Evolutionary conservation across 2,329 filamentous ascomycete genomes (phyloP), one percentile per base, ranked within the genome.

Genomic region (Aaosphaeria pasadenensis): DNA sequence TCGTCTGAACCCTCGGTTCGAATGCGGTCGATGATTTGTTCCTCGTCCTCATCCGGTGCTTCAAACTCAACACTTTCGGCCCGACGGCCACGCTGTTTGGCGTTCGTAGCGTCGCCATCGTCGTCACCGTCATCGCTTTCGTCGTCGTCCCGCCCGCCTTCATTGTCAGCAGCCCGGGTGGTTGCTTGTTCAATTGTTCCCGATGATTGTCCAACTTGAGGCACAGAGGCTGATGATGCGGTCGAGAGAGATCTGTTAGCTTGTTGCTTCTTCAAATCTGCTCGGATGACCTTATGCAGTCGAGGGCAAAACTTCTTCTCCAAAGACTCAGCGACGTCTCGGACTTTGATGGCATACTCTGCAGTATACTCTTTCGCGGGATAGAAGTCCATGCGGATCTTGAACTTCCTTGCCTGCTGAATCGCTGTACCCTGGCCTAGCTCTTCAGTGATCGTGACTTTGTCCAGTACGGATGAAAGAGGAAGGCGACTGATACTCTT

Each of bases 401-500:
- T 85, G 71, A 91, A 99, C 42, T 87, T 85, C 74, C 95, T 96
- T 45, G 90, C 89, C 59, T 89, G 80, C 1, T 79, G 74, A 62
- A 85, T 81, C 4, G 82, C 82, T 31, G 83, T 73, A 38, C 89
- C 90, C 49, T 82, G 80, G 9, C 89, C 89, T 45, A 92, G 83
- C 30, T 81, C 83, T 71, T 99, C 95, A 45, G 84, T 86, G 24
- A 97, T 88, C 1, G 80, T 83, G 11, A 90, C 87, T 54, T 85
- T 85, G 65, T 97, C 89, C 30, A 96, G 74, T 33, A 99, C 83
- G 59, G 95, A 87, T 0, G 89, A 85, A 39, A 99, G 78, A 4
- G 88, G 89, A 40, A 97, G 80, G 52, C 88, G 85, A 63, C 89
- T 95, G 64, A 97, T 95, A 29, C 85, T 88, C 75, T 99, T 99